These are phyloP conservation scores for Sarocladiaceae sp. DNA, from an alignment of 2,329 filamentous ascomycete species.

Conservation along the genomic window DNA sequence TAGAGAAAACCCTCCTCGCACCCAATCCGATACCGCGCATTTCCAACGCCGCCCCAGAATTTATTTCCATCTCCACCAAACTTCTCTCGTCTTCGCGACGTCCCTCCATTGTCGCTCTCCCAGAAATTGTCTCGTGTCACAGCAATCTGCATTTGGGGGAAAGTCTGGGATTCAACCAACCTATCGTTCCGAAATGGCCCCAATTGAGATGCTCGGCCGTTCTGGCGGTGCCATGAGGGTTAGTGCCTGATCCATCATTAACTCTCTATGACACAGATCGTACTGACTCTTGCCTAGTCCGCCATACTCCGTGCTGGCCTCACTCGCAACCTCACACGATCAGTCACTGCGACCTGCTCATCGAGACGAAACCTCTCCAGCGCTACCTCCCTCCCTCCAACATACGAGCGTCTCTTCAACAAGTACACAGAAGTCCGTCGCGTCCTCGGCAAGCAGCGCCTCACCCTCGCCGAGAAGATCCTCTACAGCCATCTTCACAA, in stretches of 20 bases:
- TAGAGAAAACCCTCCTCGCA: background rate
- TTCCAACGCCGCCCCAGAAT: constrained; percentile 26
- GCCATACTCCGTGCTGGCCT: constrained; percentile 27
- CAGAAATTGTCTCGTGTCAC: background rate
- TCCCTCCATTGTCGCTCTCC: constrained; percentile 2
- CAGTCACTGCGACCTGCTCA: constrained; percentile 19
- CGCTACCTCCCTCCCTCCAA: constrained; percentile 49
- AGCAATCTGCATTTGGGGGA: background rate
- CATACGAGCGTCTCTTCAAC: constrained; percentile 74
- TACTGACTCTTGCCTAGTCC: constrained; percentile 23
- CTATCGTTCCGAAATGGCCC: constrained; percentile 33
- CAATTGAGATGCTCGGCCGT: constrained; percentile 44
- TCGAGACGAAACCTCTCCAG: constrained; percentile 32
- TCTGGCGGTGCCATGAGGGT: constrained; percentile 43
- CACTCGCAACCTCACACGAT: constrained; percentile 24
- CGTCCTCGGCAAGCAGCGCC: constrained; percentile 58
- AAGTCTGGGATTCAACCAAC: background rate
- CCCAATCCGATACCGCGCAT: constrained; percentile 30
- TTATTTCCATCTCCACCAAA: constrained; percentile 21
- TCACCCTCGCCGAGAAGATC: constrained; percentile 96
- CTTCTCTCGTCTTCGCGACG: constrained; percentile 14
- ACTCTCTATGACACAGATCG: background rate
- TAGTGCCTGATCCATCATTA: constrained; percentile 12
- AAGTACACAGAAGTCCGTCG: constrained; percentile 69
- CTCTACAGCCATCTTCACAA: constrained; percentile 92